Evolutionary conservation across 176 grass and related monocot species (phyloP).

Genomic region (Tillandsia fasciculata): DNA sequence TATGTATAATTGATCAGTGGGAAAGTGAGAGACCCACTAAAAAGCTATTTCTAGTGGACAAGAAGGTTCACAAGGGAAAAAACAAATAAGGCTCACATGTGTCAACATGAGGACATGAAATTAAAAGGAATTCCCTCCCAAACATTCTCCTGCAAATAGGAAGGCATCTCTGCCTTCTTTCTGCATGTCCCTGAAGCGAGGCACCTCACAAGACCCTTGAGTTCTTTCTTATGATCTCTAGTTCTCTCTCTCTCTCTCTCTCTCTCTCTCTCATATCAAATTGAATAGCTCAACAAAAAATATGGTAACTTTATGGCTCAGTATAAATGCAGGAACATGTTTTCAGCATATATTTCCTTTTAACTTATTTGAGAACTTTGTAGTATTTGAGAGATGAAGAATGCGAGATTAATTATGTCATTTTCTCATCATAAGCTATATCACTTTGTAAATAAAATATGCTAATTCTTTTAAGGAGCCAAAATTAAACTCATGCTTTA

Average conservation of each 20-base stretch:
- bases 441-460: too few relatives aligned
- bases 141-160: not conserved
- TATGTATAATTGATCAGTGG: not conserved
- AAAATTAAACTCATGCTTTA: too few relatives aligned
- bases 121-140: not conserved
- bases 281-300: too few relatives aligned
- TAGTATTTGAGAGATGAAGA: too few relatives aligned
- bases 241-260: not conserved
- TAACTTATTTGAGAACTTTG: too few relatives aligned
- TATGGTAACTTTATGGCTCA: too few relatives aligned
- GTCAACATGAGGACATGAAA: not conserved
- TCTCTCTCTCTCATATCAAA: too few relatives aligned
- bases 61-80: slow-evolving; percentile 3
- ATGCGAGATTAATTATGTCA: too few relatives aligned
- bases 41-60: not conserved
- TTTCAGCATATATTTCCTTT: too few relatives aligned
- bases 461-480: too few relatives aligned
- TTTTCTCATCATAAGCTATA: too few relatives aligned
- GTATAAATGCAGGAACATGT: too few relatives aligned
- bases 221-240: not conserved
- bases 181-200: not conserved
- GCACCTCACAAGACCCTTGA: not conserved
- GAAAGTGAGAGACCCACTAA: not conserved
- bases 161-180: not conserved
- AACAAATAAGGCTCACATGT: not conserved